Evolutionary conservation across 352 stramenopile species (phyloP).

Genomic region (Globisporangium spiculum): DNA sequence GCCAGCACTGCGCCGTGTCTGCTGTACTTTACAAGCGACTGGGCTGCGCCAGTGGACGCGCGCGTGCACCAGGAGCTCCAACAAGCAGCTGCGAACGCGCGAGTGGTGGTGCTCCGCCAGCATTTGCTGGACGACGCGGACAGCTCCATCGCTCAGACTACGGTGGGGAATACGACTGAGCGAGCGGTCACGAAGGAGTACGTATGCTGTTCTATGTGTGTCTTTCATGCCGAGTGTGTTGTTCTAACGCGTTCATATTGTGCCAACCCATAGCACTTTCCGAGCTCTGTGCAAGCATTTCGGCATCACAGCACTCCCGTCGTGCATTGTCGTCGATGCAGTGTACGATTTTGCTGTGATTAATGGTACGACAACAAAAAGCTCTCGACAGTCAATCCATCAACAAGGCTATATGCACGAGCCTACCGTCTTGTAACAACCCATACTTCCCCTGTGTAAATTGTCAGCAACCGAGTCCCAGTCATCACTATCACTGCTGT

Average conservation of each 20-base stretch:
- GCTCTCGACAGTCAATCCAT: neutral
- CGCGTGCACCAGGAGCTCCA: conserved; percentile 24
- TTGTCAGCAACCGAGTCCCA: neutral
- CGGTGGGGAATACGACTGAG: neutral
- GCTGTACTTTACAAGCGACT: conserved; percentile 48
- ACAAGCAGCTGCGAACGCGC: conserved; percentile 7
- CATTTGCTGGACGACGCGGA: conserved; percentile 14
- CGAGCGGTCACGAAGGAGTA: conserved; percentile 1
- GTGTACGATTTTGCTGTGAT: neutral
- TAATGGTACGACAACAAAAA: neutral
- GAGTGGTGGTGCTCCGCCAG: conserved; percentile 28
- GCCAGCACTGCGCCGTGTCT: neutral
- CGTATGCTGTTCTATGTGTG: neutral
- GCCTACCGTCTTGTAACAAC: neutral
- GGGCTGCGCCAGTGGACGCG: conserved; percentile 33
- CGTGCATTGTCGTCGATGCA: conserved; percentile 29
- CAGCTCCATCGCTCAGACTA: neutral
- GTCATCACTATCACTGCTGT: neutral
- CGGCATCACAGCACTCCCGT: conserved; percentile 36
- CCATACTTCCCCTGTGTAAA: neutral
- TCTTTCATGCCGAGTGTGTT: neutral
- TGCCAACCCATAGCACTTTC: conserved; percentile 28
- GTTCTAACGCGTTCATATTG: neutral
- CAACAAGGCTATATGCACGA: neutral
- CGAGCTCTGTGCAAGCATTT: conserved; percentile 38